Evolutionary conservation across 2,329 filamentous ascomycete species (phyloP).

Genomic region (Sarocladium oryzae): DNA sequence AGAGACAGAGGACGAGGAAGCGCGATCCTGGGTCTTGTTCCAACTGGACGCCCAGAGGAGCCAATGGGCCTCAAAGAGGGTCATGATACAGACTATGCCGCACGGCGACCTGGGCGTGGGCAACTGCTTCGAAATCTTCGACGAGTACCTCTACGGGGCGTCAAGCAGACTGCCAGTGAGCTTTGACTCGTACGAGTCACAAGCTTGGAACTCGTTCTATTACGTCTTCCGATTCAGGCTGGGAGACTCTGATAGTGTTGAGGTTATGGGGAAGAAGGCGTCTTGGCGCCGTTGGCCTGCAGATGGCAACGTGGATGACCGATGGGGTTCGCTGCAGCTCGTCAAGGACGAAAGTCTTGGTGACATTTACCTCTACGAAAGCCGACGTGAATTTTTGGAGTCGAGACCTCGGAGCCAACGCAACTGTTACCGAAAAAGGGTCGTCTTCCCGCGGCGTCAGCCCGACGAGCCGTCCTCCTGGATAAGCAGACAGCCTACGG

Average conservation of each 20-base stretch:
- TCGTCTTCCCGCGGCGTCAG: neutral
- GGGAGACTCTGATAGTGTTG: neutral
- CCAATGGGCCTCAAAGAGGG: neutral
- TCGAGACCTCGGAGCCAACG: slow-evolving; percentile 1
- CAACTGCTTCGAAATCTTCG: slow-evolving; percentile 10
- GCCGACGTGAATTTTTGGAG: neutral
- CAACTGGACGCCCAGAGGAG: neutral
- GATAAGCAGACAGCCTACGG: neutral
- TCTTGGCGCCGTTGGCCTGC: slow-evolving; percentile 2
- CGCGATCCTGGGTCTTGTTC: slow-evolving; percentile 5
- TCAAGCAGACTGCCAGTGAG: slow-evolving; percentile 4
- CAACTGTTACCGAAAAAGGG: slow-evolving; percentile 9
- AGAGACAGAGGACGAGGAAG: neutral
- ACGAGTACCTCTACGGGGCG: slow-evolving; percentile 10
- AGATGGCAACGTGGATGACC: slow-evolving; percentile 6
- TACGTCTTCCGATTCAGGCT: slow-evolving; percentile 6
- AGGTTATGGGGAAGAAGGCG: slow-evolving; percentile 1
- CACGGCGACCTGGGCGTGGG: slow-evolving; percentile 1
- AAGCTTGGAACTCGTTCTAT: slow-evolving; percentile 3
- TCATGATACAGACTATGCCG: neutral
- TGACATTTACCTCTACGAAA: slow-evolving; percentile 5
- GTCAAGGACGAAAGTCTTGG: slow-evolving; percentile 5
- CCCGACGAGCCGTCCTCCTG: neutral
- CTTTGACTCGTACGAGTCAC: neutral
- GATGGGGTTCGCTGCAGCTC: slow-evolving; percentile 5